Evolutionary conservation across 306 rosid genomes (phyloP), one percentile per base, ranked within the genome.

Genomic region (Sechiopsis laciniata): DNA sequence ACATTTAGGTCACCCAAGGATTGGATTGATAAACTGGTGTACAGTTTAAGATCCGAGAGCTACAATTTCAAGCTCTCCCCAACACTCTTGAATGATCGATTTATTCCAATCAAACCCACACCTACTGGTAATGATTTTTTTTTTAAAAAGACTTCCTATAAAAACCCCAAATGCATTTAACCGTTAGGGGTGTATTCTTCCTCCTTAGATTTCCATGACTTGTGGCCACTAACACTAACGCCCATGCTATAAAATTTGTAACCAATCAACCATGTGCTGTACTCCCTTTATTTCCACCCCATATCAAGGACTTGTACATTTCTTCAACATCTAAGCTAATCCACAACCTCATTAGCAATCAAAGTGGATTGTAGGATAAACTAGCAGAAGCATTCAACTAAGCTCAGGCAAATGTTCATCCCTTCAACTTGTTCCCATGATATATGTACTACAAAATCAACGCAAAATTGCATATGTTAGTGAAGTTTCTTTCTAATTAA

Each of bases 281-380:
- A 5, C 48, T 32, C 69, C 50, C 21, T 15, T 9, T 37, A 37
- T 37, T 37, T 37, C 45, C 45, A 37, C 7, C 45, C 45, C 45
- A 37, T 37, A 5, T 6, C 45, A 37, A 37, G 45, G 45, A 37
- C 45, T 5, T 37, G 45, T 37, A 22, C 48, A 32, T 62, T 62
- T 62, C 45, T 62, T 62, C 22, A 62, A 62, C 22, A 62, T 62
- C 69, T 62, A 62, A 62, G 50, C 69, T 62, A 32, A 32, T 62
- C 69, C 50, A 62, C 68, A 62, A 62, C 13, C 45, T 63, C 50
- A 16, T 16, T 35, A 8, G 15, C 50, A 37, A 35, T 63, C 22
- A 63, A 16, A 55, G 35, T 63, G 9, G 15, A 35, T 16, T 37
- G 21, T 35, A 63, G 22, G 15, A 35, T 63, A 35, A 63, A 4